Base-by-base conservation (phyloP, 2,329 filamentous ascomycete species). In the Trichophyton mentagrophytes region DNA sequence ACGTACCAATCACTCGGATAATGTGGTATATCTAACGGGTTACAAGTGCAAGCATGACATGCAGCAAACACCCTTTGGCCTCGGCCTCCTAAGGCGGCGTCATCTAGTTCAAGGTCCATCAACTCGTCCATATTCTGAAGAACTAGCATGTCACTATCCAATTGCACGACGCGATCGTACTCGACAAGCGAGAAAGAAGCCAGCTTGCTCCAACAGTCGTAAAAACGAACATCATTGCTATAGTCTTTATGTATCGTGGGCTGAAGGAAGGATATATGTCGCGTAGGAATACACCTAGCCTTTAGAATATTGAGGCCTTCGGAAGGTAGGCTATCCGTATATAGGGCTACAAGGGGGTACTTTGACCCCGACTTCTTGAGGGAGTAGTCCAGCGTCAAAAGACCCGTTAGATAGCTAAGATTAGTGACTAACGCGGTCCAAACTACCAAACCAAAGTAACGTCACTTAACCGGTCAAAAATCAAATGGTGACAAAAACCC, bases 391-490 rank as follows among this genome's bases (percentile, higher is more conserved):
- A 96, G 86, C 1, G 89, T 90, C 60, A 95, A 79, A 58, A 95
- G 85, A 55, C 90, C 90, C 4, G 87, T 81, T 63, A 95, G 84
- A 74, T 95, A 95, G 67, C 81, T 80, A 57, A 83, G 84, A 75
- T 93, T 95, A 62, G 90, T 95, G 71, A 96, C 90, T 66, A 95
- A 80, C 9, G 86, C 88, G 30, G 88, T 89, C 89, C 89, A 96
- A 71, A 93, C 89, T 89, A 61, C 51, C n/a, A 17, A 53, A 15
- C 13, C 22, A 25, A 55, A 57, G 57, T 49, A 9, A 27, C 17
- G 27, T 17, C 8, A 58, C 30, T 49, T n/a, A 51, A 46, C 8
- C 4, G n/a, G 3, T 8, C 22, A 36, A 46, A 11, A 1, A 40
- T 42, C 8, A 3, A 33, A 7, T 40, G 17, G 38, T 38, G 30